Base-by-base conservation (phyloP, 371 early-diverging fungal genomes). In the Actinomortierella wolfii region DNA sequence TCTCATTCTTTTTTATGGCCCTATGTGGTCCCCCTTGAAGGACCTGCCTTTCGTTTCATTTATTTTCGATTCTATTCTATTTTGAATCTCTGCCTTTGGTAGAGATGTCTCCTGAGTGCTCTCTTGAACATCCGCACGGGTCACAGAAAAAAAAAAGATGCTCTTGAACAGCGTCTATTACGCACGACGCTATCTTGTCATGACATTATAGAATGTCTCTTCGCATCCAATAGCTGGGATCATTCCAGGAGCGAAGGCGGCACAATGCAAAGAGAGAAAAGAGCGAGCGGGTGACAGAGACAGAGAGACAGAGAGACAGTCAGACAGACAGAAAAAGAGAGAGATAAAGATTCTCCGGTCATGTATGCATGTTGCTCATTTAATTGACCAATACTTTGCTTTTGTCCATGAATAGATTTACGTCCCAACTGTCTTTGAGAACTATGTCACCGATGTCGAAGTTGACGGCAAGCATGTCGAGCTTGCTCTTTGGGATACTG, bases 401-500 rank as follows among this genome's bases (percentile, higher is more conserved):
- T 44, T 53, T 20, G 29, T 60, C 61, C 60, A 40, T 18, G 29
- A 42, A 15, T 70, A 90, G 90, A 81, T 84, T 58, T 92, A 95
- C 67, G 88, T 95, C 51, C 97, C 97, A 51, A 97, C 98, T 49
- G 94, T 98, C 34, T 98, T 98, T 83, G 97, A 98, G 79, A 97
- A 95, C 78, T 94, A 95, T 79, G 94, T 95, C 53, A 92, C 92
- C 45, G 95, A 95, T 76, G 93, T 97, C 59, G 86, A 91, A 61
- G 91, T 97, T 17, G 97, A 97, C 81, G 94, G 92, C 68, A 89
- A 87, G 79, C 86, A 86, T 13, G 93, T 98, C 39, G 96, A 98
- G 80, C 84, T 99, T 29, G 94, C 96, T 29, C 81, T 99, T 44
- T 98, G 98, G 98, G 98, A 99, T 89, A 97, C 99, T 21, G 98